Conservation (phyloP, 495 filamentous ascomycete species). For the Talaromyces thailandensis region DNA sequence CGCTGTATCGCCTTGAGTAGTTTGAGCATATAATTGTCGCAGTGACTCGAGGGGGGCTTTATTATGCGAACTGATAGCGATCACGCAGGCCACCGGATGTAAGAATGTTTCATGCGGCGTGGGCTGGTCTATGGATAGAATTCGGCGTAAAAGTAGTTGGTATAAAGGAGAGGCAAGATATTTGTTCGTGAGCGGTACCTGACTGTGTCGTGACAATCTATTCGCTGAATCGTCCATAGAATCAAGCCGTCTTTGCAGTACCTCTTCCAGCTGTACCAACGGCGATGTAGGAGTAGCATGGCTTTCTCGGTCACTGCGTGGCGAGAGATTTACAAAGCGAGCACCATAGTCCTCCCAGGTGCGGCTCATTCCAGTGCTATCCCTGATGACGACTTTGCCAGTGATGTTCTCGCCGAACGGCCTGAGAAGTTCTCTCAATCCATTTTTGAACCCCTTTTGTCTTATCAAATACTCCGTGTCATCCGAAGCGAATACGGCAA, state of each 20-base stretch:
- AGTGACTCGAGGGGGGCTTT: constrained; percentile 73
- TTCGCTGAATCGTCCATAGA: constrained; percentile 21
- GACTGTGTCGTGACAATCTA: constrained; percentile 27
- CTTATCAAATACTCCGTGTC: constrained; percentile 74
- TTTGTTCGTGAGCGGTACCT: constrained; percentile 15
- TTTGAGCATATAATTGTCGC: constrained; percentile 68
- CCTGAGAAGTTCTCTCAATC: constrained; percentile 74
- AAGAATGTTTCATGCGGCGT: constrained; percentile 85
- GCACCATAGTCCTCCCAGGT: constrained; percentile 87
- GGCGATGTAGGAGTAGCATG: constrained; percentile 16
- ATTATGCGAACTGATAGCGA: constrained; percentile 87
- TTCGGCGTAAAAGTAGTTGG: constrained; percentile 68
- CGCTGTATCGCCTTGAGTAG: constrained; percentile 54
- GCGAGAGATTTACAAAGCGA: constrained; percentile 57
- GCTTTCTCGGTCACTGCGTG: constrained; percentile 11
- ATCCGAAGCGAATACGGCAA: constrained; percentile 71
- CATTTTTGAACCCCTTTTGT: constrained; percentile 77
- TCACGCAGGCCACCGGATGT: constrained; percentile 92
- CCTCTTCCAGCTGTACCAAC: constrained; percentile 50
- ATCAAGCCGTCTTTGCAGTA: constrained; percentile 40
- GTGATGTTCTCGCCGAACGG: constrained; percentile 87
- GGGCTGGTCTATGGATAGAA: constrained; percentile 68
- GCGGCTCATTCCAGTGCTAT: constrained; percentile 74
- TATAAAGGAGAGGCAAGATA: constrained; percentile 56
- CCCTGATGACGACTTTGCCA: constrained; percentile 82